Base-by-base conservation (phyloP, 371 early-diverging fungal genomes). In the Saksenaea oblongispora region DNA sequence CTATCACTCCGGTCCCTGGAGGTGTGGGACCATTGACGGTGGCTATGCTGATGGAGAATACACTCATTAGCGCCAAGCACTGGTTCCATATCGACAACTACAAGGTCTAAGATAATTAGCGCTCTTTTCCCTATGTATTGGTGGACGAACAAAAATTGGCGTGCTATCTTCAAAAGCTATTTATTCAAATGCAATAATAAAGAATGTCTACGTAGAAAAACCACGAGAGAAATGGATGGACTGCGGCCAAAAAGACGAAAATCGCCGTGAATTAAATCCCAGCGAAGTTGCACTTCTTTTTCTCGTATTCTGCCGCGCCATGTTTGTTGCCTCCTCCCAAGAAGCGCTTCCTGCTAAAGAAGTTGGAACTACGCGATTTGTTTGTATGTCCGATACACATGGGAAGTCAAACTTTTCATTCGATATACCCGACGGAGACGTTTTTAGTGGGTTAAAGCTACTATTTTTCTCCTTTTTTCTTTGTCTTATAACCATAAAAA, bases 1-100 rank as follows among this genome's bases (percentile, higher is more conserved):
- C 79, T 34, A 92, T 95, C 67, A 95, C 95, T 0, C 95, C 96
- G 1, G 96, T 96, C 31, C 96, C 96, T 24, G 96, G 96, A 10
- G n/a, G 95, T 56, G 95, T 95, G 14, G 96, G 95, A 0, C 96
- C 96, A 7, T 93, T 96, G 94, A 95, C 96, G 4, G 96, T 96
- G 14, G 93, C 93, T 37, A 94, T 96, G 94, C 79, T 96, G n/a
- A 74, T 96, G 76, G 73, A 87, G 41, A 96, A 96, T 80, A 91
- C 90, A 0, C 74, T 92, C 0, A 64, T 83, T 34, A 84, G 89
- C 39, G 93, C 93, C 27, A 83, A 87, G 67, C 81, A 42, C 26
- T 24, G 39, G 58, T 42, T 56, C 11, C 17, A 59, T 24, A n/a
- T 14, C n/a, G 11, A 1, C 10, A 39, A 39, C n/a, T 39, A 39